Conservation (phyloP, 2,329 filamentous ascomycete species). For the Calonectria pseudoreteaudii region DNA sequence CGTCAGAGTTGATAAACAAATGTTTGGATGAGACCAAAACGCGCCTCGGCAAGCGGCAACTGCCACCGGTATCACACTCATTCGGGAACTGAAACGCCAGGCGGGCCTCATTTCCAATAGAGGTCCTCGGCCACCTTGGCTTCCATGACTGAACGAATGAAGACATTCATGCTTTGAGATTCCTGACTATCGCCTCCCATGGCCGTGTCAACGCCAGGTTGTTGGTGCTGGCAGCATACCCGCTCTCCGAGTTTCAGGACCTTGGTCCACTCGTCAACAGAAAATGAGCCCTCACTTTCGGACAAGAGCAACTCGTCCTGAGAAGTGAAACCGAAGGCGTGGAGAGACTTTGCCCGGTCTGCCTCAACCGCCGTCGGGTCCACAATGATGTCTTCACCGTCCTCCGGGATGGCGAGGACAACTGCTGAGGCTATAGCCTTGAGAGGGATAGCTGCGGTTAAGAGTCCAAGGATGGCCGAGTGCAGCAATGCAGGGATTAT, state of each 20-base stretch:
- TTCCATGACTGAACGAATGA: conserved; percentile 72
- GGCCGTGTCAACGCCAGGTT: conserved; percentile 54
- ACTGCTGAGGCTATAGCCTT: conserved; percentile 77
- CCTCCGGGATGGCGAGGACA: conserved; percentile 68
- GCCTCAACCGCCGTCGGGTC: conserved; percentile 74
- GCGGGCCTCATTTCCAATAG: conserved; percentile 64
- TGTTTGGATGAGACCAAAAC: background rate
- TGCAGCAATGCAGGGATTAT: conserved; percentile 87
- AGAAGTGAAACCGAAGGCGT: conserved; percentile 87
- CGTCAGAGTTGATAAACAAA: conserved; percentile 2
- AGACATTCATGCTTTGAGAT: conserved; percentile 66
- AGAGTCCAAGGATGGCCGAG: conserved; percentile 79
- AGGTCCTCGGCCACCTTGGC: conserved; percentile 65
- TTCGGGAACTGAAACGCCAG: conserved; percentile 15
- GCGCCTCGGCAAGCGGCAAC: conserved; percentile 25
- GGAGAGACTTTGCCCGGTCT: conserved; percentile 75
- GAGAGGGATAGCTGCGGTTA: conserved; percentile 86
- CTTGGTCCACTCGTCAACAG: conserved; percentile 79
- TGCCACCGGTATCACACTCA: conserved; percentile 21
- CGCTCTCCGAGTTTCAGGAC: conserved; percentile 73
- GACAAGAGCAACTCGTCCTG: conserved; percentile 78
- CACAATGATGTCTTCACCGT: conserved; percentile 58
- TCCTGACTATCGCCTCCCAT: conserved; percentile 58
- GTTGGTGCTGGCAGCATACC: conserved; percentile 68
- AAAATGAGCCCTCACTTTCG: conserved; percentile 86